Evolutionary conservation across 371 early-diverging fungal genomes (phyloP).

Genomic region (Saksenaea vasiformis): DNA sequence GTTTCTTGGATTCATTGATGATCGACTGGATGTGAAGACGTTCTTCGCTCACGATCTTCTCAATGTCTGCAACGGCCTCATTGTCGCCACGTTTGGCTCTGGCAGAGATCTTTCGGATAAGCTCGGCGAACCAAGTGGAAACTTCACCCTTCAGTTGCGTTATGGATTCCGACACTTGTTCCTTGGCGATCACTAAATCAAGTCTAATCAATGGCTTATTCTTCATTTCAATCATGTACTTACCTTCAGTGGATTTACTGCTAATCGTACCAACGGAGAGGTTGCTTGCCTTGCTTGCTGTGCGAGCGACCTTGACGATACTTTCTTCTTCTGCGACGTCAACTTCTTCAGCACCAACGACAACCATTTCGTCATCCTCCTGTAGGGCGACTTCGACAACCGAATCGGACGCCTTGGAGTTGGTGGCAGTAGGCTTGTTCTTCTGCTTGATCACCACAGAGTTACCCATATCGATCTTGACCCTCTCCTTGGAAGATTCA

Average conservation of each 20-base stretch:
- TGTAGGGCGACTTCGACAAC: neutral
- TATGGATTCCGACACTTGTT: neutral
- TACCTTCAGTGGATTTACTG: neutral
- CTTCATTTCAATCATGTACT: neutral
- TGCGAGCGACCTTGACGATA: neutral
- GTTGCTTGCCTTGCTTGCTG: neutral
- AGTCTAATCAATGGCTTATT: neutral
- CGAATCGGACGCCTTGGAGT: neutral
- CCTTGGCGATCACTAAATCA: neutral
- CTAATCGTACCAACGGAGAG: neutral
- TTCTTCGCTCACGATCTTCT: neutral
- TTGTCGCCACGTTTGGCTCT: conserved; percentile 2
- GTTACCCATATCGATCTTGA: conserved; percentile 28
- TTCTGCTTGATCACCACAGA: conserved; percentile 25
- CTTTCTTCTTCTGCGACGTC: neutral
- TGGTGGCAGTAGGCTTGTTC: neutral
- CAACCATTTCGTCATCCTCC: conserved; percentile 3
- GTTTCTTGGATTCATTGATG: conserved; percentile 1
- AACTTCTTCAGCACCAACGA: conserved; percentile 2
- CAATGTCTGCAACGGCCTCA: neutral
- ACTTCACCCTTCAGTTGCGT: neutral
- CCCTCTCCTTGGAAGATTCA: conserved; percentile 12
- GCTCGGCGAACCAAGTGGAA: neutral
- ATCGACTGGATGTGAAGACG: neutral
- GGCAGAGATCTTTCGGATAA: neutral